A percentile compares a stretch with the other conserved stretches of the same genome.
Conservation (phyloP, 2,329 filamentous ascomycete genomes). For the Orbilia ellipsospora region DNA sequence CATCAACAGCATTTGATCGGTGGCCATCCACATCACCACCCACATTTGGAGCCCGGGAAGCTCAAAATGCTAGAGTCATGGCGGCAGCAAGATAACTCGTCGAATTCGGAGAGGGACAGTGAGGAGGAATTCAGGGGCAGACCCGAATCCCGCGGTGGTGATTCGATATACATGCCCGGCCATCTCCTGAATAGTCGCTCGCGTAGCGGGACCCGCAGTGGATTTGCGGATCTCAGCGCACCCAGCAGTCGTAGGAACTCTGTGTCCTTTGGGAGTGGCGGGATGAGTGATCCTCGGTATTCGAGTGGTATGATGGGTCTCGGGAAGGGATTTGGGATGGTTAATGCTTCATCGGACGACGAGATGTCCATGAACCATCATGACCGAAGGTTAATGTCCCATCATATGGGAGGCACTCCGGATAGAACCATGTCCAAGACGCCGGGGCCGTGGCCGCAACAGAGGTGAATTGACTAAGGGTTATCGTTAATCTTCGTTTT, state of each 20-base stretch:
- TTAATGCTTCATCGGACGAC: constrained; percentile 28
- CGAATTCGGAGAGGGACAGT: constrained; percentile 14
- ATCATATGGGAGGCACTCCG: constrained; percentile 16
- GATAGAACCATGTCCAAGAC: constrained; percentile 24
- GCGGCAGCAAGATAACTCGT: constrained; percentile 19
- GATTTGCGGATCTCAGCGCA: constrained; percentile 18
- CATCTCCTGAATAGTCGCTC: constrained; percentile 16
- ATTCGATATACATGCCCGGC: constrained; percentile 11
- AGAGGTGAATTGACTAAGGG: constrained; percentile 5
- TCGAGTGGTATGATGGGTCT: constrained; percentile 5
- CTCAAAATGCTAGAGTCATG: constrained; percentile 20
- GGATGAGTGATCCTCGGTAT: constrained; percentile 8
- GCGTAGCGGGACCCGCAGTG: constrained; percentile 13
- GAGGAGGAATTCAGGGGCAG: constrained; percentile 21
- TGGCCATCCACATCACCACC: constrained; percentile 13
- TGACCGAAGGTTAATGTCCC: constrained; percentile 29
- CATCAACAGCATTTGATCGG: constrained; percentile 3
- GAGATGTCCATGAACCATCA: constrained; percentile 2
- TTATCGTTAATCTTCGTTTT: constrained; percentile 7
- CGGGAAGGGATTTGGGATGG: constrained; percentile 27
- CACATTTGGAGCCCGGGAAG: neutral
- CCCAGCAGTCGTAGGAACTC: constrained; percentile 19
- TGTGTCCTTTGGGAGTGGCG: neutral
- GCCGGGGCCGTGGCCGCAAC: constrained; percentile 14
- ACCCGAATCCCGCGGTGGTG: constrained; percentile 4